Evolutionary conservation across 202 grass and related monocot species (phyloP).

Genomic region (Zoysia matrella): DNA sequence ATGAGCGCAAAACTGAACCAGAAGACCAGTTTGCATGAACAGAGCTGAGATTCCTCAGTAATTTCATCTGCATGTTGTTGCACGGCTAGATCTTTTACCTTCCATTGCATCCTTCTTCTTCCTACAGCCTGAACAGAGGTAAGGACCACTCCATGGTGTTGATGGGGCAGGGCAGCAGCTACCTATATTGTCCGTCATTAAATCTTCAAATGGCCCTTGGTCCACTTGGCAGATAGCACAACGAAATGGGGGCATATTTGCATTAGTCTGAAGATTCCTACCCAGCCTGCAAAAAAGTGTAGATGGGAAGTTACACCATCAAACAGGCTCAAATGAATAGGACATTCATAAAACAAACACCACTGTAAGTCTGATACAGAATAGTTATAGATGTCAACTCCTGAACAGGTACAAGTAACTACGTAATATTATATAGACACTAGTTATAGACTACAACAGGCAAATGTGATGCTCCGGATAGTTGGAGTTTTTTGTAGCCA

Average conservation of each 20-base stretch:
- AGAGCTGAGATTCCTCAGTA: slow-evolving; percentile 21
- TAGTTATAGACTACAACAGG: no score
- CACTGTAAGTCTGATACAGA: slow-evolving; percentile 54
- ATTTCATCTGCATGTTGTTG: slow-evolving; percentile 56
- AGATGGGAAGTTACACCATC: slow-evolving; percentile 34
- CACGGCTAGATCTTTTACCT: slow-evolving; percentile 67
- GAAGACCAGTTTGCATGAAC: slow-evolving; percentile 47
- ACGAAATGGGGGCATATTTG: slow-evolving; percentile 63
- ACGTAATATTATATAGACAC: no score
- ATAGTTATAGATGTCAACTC: no score
- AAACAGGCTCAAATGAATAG: not conserved
- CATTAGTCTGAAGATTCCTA: slow-evolving; percentile 58
- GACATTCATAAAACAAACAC: not conserved
- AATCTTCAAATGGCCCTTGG: slow-evolving; percentile 55
- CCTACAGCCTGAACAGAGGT: slow-evolving; percentile 79
- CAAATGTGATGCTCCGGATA: no score
- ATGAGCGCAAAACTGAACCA: slow-evolving; percentile 54
- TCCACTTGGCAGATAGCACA: slow-evolving; percentile 90
- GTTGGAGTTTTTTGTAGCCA: no score
- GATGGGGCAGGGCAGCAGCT: slow-evolving; percentile 54
- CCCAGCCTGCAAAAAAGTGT: slow-evolving; percentile 62
- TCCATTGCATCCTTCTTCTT: slow-evolving; percentile 98
- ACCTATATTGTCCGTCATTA: slow-evolving; percentile 53
- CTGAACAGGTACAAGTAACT: no score
- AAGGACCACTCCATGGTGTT: slow-evolving; percentile 60